Evolutionary conservation across 257 asterid species (phyloP).

Genomic region (Solanum raphanifolium): DNA sequence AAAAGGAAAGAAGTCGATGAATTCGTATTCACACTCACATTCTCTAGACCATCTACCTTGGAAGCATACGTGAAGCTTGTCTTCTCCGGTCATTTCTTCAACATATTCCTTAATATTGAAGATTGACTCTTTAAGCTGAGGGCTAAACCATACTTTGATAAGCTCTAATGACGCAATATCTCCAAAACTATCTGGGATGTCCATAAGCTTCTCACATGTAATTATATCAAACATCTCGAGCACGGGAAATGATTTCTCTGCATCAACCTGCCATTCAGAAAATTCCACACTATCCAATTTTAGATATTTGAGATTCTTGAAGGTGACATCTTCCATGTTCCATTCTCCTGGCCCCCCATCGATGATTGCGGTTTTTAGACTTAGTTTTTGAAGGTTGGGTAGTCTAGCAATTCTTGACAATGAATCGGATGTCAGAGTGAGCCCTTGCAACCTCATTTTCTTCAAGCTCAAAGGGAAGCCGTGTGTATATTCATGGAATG

Average conservation of each 20-base stretch:
- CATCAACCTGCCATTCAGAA: neutral
- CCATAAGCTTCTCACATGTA: neutral
- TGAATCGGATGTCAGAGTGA: neutral
- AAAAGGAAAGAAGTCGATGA: no score
- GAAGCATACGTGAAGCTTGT: neutral
- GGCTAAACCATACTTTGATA: rapidly evolving
- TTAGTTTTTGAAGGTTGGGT: no score
- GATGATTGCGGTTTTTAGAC: no score
- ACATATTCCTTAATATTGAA: neutral
- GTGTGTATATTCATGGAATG: neutral
- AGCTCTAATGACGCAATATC: neutral
- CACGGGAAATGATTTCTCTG: neutral
- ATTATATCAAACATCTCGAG: rapidly evolving
- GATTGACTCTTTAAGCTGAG: neutral
- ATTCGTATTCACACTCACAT: no score
- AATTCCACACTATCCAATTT: no score
- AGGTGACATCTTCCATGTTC: no score
- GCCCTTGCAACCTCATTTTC: neutral
- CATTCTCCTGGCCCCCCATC: no score
- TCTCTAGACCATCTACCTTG: no score
- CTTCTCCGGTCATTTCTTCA: neutral
- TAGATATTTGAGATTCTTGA: no score
- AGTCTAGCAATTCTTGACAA: no score
- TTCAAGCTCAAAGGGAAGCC: neutral
- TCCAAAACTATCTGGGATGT: neutral